A percentile compares a stretch with the other conserved stretches of the same genome.
Evolutionary conservation across 139 green algal genomes (phyloP).

Genomic region (Asterochloris erici): DNA sequence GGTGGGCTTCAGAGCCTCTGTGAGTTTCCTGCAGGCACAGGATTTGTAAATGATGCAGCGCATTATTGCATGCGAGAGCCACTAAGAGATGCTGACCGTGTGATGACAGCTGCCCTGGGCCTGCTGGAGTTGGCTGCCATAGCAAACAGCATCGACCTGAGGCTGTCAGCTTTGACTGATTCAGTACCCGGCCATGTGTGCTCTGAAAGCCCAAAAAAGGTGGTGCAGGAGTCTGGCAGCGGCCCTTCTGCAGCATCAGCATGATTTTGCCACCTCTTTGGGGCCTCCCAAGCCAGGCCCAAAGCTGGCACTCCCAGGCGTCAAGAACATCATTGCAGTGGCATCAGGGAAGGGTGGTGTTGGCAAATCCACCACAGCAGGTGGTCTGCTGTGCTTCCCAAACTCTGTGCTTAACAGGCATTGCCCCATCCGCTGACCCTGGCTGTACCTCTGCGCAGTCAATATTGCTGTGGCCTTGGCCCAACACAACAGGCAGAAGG

Average conservation of each 20-base stretch:
- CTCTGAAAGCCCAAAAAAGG: neutral
- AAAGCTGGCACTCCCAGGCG: constrained; percentile 35
- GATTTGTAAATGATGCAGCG: neutral
- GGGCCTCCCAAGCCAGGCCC: neutral
- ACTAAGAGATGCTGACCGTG: too few species aligned
- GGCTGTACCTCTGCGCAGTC: constrained; percentile 45
- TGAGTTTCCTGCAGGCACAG: constrained; percentile 34
- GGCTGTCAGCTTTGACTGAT: neutral
- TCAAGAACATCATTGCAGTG: constrained; percentile 83
- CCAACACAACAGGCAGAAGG: constrained; percentile 44
- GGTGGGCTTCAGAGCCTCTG: constrained; percentile 28
- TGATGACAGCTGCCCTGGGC: neutral
- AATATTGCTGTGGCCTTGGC: constrained; percentile 87
- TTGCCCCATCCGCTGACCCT: neutral
- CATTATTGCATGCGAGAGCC: neutral
- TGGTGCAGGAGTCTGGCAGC: too few species aligned
- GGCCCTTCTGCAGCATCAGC: too few species aligned
- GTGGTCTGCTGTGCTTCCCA: constrained; percentile 21
- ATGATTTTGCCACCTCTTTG: too few species aligned
- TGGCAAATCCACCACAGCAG: constrained; percentile 88
- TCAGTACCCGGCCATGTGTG: neutral
- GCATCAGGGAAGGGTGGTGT: constrained; percentile 92
- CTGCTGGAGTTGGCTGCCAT: neutral
- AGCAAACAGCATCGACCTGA: neutral
- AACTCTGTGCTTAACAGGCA: too few species aligned